phyloP scores from a whole-genome alignment of 106 monocot genomes.

The Dendrobium officinale region DNA sequence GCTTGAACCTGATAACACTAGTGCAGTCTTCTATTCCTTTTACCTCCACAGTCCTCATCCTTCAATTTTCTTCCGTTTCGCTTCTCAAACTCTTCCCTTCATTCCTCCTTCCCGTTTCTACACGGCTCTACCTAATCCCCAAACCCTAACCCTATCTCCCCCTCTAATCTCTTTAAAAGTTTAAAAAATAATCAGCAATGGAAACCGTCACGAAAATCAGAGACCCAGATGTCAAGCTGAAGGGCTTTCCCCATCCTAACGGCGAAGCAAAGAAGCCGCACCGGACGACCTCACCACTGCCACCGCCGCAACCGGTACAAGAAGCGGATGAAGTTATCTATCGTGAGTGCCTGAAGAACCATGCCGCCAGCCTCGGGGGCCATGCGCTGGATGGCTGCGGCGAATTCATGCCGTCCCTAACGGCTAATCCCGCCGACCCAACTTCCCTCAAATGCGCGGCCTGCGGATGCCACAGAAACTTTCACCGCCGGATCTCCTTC shows the following conservation, averaged over 20 bases:
- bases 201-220: not conserved
- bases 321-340: slow-evolving; percentile 16
- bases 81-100: not conserved
- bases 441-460: slow-evolving; percentile 56
- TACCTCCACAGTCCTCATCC: not conserved
- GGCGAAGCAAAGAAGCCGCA: not conserved
- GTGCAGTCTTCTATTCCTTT: not conserved
- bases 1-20: not conserved
- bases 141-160: not conserved
- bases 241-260: not conserved
- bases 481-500: slow-evolving; percentile 55
- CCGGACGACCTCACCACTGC: not conserved
- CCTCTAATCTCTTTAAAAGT: not conserved
- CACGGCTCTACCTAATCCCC: not conserved
- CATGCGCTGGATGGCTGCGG: slow-evolving; percentile 69
- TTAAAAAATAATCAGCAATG: not conserved
- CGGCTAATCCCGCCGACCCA: slow-evolving; percentile 6
- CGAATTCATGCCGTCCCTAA: slow-evolving; percentile 40
- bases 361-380: slow-evolving; percentile 63
- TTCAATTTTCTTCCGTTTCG: not conserved
- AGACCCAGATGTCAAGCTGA: slow-evolving; percentile 1
- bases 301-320: not conserved
- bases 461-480: slow-evolving; percentile 73
- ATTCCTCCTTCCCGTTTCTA: not conserved
- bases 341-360: slow-evolving; percentile 76